Evolutionary conservation across 176 grass and related monocot genomes (phyloP), one percentile per base, ranked within the genome.

Genomic region (Urochloa ruziziensis): DNA sequence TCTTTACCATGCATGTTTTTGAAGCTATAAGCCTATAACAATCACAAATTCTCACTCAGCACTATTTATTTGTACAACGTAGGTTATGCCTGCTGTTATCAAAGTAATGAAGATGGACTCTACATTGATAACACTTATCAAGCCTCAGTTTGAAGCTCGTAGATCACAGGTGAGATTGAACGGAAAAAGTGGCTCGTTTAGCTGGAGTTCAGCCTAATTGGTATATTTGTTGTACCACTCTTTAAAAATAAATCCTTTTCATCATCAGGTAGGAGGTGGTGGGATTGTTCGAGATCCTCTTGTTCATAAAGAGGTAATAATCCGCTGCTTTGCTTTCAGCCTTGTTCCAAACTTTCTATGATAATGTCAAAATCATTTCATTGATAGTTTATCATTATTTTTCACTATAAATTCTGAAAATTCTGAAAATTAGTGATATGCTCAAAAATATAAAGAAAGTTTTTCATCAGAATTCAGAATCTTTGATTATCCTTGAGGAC

Each of bases 71-170:
- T 77, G 13, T 73, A 60, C 65, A 84, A 62, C 84, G 16, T 79
- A 98, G 96, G 96, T 92, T 62, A 98, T 98, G 96, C 96, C 93
- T 82, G 93, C 91, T 78, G 93, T 95, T 49, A 65, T 98, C 27
- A 95, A 95, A 88, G 85, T 98, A 86, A 98, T 98, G 96, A 95
- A 98, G 80, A 29, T 23, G 8, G 89, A 95, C 40, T 95, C 93
- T 33, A 95, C 53, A 52, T 78, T 98, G 84, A 77, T 98, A 82
- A 95, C 93, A 62, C 90, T 98, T 75, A 82, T 98, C 62, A 98
- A 98, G 64, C 96, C 96, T 86, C 96, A 98, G 17, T 98, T 98
- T 47, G 96, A 98, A 86, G 96, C 96, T 39, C 91, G 87, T 80
- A 89, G 86, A 65, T 82, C 86, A 77, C 93, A 98, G 92, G 96